Evolutionary conservation across 2,329 filamentous ascomycete genomes (phyloP).

Genomic region (Aspergillus flavus): DNA sequence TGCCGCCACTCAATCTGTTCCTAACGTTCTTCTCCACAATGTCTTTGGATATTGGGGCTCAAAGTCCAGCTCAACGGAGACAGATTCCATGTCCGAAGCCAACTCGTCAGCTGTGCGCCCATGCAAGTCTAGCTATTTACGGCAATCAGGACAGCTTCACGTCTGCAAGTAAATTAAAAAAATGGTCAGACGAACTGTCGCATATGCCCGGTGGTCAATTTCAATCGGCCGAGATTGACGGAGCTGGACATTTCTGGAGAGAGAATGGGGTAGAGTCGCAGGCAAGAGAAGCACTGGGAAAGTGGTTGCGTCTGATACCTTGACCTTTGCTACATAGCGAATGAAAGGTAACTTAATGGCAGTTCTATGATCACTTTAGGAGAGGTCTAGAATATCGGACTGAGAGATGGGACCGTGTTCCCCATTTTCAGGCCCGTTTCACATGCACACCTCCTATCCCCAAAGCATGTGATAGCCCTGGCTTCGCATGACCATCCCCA

Average conservation of each 20-base stretch:
- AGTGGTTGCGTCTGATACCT: slow-evolving; percentile 40
- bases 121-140: slow-evolving; percentile 70
- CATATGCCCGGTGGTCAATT: slow-evolving; percentile 51
- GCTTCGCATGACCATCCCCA: neutral
- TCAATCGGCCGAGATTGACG: slow-evolving; percentile 50
- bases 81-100: slow-evolving; percentile 46
- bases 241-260: slow-evolving; percentile 66
- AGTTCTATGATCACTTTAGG: neutral
- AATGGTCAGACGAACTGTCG: slow-evolving; percentile 64
- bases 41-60: slow-evolving; percentile 35
- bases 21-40: slow-evolving; percentile 62
- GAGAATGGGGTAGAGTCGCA: slow-evolving; percentile 53
- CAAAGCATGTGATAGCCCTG: neutral
- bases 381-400: neutral
- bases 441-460: neutral
- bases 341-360: neutral
- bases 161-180: slow-evolving; percentile 62
- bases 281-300: slow-evolving; percentile 42
- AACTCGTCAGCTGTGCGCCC: slow-evolving; percentile 56
- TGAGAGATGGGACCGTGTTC: neutral
- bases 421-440: neutral
- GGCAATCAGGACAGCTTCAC: slow-evolving; percentile 77
- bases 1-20: slow-evolving; percentile 58
- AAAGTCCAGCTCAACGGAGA: slow-evolving; percentile 30
- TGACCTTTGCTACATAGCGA: slow-evolving; percentile 6